Conservation (phyloP, 768 basidiomycete genomes). For the Panus rudis region DNA sequence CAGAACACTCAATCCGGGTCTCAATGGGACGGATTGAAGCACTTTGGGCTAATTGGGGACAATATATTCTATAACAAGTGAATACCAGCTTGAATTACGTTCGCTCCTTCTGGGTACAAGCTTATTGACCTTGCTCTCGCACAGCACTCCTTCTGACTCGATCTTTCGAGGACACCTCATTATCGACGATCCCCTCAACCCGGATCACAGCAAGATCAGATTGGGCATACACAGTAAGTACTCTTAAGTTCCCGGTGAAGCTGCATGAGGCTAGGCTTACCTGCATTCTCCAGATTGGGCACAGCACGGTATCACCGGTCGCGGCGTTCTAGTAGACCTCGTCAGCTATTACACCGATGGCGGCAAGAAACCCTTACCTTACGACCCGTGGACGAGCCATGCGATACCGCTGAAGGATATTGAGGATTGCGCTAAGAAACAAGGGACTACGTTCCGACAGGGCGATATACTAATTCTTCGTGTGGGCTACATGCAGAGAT, state of each 20-base stretch:
- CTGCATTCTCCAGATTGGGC: conserved; percentile 49
- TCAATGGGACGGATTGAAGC: conserved; percentile 64
- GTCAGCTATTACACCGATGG: conserved; percentile 42
- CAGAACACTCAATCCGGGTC: conserved; percentile 69
- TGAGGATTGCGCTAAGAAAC: conserved; percentile 47
- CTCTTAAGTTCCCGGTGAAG: not conserved
- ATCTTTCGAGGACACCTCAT: conserved; percentile 40
- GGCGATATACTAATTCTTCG: conserved; percentile 58
- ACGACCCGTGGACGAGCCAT: conserved; percentile 57
- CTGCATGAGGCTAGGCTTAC: conserved; percentile 1
- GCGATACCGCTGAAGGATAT: conserved; percentile 47
- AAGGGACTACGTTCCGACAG: conserved; percentile 50
- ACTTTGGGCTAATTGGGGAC: conserved; percentile 47
- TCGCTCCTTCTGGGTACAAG: too few relatives aligned
- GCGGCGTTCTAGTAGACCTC: conserved; percentile 61
- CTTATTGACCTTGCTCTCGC: too few relatives aligned
- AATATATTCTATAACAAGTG: conserved; percentile 61
- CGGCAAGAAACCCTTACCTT: conserved; percentile 36
- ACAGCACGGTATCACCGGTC: conserved; percentile 60
- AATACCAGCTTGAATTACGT: too few relatives aligned
- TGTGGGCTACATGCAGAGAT: conserved; percentile 58
- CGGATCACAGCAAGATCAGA: conserved; percentile 31
- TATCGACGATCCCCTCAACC: conserved; percentile 47
- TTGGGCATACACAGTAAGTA: conserved; percentile 66
- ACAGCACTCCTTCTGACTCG: conserved; percentile 36